phyloP scores from a whole-genome alignment of 1,284 basidiomycete species.

The Marasmius tenuissimus region DNA sequence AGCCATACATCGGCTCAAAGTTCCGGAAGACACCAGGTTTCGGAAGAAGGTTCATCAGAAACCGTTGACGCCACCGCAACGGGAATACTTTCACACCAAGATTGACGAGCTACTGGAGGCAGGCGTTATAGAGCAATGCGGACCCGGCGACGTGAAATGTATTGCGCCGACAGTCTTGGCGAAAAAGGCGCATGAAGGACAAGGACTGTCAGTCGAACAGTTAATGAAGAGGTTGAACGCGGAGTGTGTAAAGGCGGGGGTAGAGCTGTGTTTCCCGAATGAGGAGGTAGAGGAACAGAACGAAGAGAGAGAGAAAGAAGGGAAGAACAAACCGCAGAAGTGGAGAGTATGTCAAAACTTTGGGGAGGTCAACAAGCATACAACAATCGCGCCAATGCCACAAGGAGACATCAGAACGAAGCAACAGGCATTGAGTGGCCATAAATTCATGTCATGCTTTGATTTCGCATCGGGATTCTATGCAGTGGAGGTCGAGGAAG shows the following conservation, averaged over 20 bases:
- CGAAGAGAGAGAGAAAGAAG: not conserved
- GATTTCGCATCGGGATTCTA: constrained; percentile 40
- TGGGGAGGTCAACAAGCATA: constrained; percentile 30
- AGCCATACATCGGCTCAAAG: constrained; percentile 24
- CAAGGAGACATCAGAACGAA: constrained; percentile 34
- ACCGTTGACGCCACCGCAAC: constrained; percentile 27
- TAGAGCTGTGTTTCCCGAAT: constrained; percentile 14
- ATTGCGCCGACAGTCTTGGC: constrained; percentile 27
- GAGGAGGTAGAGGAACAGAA: constrained; percentile 3
- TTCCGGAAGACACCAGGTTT: constrained; percentile 21
- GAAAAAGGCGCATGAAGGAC: constrained; percentile 26
- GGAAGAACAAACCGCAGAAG: constrained; percentile 15
- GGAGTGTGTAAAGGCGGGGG: constrained; percentile 23
- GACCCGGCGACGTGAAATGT: constrained; percentile 25
- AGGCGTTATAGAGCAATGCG: constrained; percentile 24
- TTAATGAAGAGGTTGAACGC: constrained; percentile 27
- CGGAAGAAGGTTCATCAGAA: constrained; percentile 19
- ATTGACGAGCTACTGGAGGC: too few relatives aligned
- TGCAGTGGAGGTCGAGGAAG: constrained; percentile 16
- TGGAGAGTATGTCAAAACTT: constrained; percentile 39
- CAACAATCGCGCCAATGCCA: constrained; percentile 30
- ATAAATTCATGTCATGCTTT: constrained; percentile 29
- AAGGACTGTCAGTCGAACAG: constrained; percentile 24
- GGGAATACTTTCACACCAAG: constrained; percentile 22
- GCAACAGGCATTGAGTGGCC: constrained; percentile 30